Percentiles rank a stretch among this genome's conserved stretches.
phyloP scores from a whole-genome alignment of 257 asterid genomes.

The Solanum bulbocastanum region DNA sequence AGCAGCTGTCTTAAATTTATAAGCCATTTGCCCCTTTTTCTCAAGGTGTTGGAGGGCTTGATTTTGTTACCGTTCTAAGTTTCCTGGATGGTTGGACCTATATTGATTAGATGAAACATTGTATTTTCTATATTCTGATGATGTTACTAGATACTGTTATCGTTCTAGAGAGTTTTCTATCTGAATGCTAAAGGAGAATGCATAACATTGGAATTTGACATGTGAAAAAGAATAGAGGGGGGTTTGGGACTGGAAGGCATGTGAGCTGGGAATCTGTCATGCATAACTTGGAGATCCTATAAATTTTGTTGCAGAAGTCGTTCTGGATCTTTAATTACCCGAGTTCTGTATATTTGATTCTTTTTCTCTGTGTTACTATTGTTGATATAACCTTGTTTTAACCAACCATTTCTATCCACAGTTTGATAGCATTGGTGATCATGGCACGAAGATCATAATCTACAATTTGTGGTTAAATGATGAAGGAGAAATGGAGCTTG shows the following conservation, averaged over 20 bases:
- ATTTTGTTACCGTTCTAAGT: background rate
- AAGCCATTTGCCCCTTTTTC: background rate
- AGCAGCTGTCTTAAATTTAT: background rate
- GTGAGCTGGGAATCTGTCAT: background rate
- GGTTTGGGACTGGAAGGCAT: background rate
- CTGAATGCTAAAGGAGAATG: background rate
- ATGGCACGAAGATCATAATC: constrained; percentile 67
- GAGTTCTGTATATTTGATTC: background rate
- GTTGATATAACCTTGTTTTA: constrained; percentile 2
- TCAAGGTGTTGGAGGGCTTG: background rate
- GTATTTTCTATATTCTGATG: background rate
- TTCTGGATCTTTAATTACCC: background rate
- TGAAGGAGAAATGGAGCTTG: constrained; percentile 77
- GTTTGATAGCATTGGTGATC: constrained; percentile 72
- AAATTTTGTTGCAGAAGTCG: background rate
- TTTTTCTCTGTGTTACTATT: background rate
- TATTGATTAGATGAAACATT: background rate
- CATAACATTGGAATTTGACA: background rate
- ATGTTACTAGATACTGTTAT: background rate
- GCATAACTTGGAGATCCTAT: background rate
- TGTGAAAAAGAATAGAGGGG: background rate
- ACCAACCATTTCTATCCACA: constrained; percentile 15
- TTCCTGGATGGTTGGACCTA: background rate
- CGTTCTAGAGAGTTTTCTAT: background rate
- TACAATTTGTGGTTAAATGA: constrained; percentile 75